These are phyloP conservation scores for Fusarium begoniae DNA, from an alignment of 2,329 filamentous ascomycete species.

Conservation along the genomic window DNA sequence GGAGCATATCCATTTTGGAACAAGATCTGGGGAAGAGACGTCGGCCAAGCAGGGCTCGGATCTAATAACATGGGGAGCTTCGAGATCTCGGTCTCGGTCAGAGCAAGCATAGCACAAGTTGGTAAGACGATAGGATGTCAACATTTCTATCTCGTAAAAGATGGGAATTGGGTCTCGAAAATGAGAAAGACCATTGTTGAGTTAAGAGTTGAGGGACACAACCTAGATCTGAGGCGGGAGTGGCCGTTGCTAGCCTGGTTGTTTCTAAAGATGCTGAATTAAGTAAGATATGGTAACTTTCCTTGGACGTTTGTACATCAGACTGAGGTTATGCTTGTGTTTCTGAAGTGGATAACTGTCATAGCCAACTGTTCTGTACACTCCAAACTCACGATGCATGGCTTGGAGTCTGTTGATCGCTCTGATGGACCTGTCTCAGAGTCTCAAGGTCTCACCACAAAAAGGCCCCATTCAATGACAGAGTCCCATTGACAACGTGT, in stretches of 20 bases:
- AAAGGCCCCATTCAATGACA: background rate
- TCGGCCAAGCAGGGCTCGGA: background rate
- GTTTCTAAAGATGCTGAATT: background rate
- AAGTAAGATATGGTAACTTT: background rate
- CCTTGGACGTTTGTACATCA: background rate
- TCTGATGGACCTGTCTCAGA: background rate
- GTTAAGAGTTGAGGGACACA: background rate
- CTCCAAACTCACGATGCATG: background rate
- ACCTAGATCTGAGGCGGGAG: slow-evolving; percentile 18
- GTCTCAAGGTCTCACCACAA: background rate
- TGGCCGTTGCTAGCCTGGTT: slow-evolving; percentile 21
- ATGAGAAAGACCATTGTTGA: background rate
- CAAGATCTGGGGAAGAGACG: slow-evolving; percentile 1
- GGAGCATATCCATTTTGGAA: background rate
- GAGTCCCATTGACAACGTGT: background rate
- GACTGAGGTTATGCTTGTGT: background rate
- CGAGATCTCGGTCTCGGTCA: background rate
- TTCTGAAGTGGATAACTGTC: background rate
- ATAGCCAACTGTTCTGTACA: background rate
- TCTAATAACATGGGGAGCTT: background rate
- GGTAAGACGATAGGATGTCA: background rate
- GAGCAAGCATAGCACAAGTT: background rate
- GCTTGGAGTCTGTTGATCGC: background rate
- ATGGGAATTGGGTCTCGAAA: slow-evolving; percentile 3
- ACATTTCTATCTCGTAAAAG: slow-evolving; percentile 6